Evolutionary conservation across 345 rosid genomes (phyloP).

Genomic region (Euphorbia peplus): DNA sequence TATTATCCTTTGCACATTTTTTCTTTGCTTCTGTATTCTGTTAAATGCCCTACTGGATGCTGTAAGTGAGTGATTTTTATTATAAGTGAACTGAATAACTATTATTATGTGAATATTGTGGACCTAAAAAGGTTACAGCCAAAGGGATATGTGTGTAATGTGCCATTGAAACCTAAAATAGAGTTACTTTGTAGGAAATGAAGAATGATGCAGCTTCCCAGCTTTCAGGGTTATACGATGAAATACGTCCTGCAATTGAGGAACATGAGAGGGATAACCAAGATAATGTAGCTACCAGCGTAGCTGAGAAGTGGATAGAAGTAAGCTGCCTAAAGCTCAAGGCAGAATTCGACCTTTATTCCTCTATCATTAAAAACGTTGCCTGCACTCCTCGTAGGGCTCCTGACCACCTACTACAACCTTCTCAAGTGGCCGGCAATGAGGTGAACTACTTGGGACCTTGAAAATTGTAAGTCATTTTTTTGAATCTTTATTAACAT

Average conservation of each 20-base stretch:
- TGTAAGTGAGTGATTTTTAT: too few species aligned
- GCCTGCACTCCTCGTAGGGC: conserved; percentile 47
- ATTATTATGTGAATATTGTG: too few species aligned
- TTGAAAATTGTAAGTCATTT: conserved; percentile 4
- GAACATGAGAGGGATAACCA: conserved; percentile 96
- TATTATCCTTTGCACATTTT: too few species aligned
- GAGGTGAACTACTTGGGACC: conserved; percentile 18
- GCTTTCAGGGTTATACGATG: conserved; percentile 60
- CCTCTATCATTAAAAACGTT: conserved; percentile 59
- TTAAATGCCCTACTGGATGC: too few species aligned
- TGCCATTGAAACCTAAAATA: neutral
- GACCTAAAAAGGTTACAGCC: too few species aligned
- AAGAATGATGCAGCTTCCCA: conserved; percentile 60
- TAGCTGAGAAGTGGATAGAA: conserved; percentile 97
- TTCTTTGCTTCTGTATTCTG: too few species aligned
- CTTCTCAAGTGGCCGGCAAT: conserved; percentile 18
- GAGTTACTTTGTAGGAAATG: conserved; percentile 47
- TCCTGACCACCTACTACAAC: conserved; percentile 25
- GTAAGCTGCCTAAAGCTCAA: conserved; percentile 74
- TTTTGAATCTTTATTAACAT: neutral
- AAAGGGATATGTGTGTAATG: too few species aligned
- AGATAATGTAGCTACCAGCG: conserved; percentile 83
- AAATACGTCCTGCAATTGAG: conserved; percentile 87
- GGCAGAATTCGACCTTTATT: conserved; percentile 84
- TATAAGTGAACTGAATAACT: too few species aligned